phyloP scores from a whole-genome alignment of 345 rosid species.

The Eucalyptus dawsonii region DNA sequence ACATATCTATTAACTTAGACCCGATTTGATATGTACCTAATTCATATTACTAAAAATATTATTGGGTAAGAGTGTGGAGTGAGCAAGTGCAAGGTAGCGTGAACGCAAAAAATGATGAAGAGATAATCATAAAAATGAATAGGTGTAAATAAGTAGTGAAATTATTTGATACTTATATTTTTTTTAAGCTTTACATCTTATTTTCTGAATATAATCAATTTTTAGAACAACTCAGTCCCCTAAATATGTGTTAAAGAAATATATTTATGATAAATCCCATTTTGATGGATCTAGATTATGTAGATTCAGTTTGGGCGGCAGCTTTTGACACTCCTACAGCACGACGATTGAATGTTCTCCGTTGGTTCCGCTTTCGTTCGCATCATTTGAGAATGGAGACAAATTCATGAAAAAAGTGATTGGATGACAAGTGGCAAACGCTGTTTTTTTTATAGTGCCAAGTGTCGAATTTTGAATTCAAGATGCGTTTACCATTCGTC shows the following conservation, averaged over 20 bases:
- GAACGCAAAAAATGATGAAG: too few relatives aligned
- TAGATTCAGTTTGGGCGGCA: neutral
- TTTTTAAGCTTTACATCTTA: too few relatives aligned
- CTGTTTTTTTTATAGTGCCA: too few relatives aligned
- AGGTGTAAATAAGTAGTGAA: neutral
- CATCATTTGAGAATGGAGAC: neutral
- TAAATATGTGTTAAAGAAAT: neutral
- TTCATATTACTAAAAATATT: neutral
- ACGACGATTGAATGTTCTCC: neutral
- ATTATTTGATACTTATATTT: too few relatives aligned
- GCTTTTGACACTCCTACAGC: neutral
- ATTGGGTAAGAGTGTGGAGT: neutral
- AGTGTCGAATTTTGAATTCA: neutral
- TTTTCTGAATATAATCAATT: too few relatives aligned
- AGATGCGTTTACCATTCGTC: neutral
- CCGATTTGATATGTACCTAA: rapidly evolving
- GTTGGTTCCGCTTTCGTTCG: neutral
- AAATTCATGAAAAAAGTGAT: neutral
- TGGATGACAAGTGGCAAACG: neutral
- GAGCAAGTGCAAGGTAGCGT: too few relatives aligned
- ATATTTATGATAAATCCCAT: too few relatives aligned
- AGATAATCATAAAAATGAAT: neutral
- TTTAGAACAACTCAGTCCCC: neutral
- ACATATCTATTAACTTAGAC: neutral
- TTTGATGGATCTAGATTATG: neutral